A percentile compares a stretch with the other conserved stretches of the same genome.
Conservation (phyloP, 164 flowering plant species). For the Annona cherimola region DNA sequence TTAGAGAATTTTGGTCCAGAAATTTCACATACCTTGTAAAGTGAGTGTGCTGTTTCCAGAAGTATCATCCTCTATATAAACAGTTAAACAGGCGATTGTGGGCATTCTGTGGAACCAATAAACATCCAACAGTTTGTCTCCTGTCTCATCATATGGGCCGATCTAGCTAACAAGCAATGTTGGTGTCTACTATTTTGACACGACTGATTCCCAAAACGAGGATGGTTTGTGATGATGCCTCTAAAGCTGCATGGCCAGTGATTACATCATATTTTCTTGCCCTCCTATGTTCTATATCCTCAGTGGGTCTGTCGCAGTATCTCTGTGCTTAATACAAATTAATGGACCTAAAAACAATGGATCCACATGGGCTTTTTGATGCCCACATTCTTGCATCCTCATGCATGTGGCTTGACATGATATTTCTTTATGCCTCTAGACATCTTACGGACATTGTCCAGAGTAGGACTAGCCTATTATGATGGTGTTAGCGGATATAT, state of each 20-base stretch:
- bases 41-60: conserved; percentile 36
- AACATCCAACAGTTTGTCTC: not conserved
- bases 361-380: too few relatives aligned
- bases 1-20: conserved; percentile 40
- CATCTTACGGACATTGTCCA: too few relatives aligned
- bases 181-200: not conserved
- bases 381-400: too few relatives aligned
- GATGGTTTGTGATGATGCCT: not conserved
- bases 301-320: too few relatives aligned
- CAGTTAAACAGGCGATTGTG: not conserved
- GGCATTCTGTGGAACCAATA: not conserved
- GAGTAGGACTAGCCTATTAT: not conserved
- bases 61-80: too few relatives aligned
- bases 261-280: too few relatives aligned
- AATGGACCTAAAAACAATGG: too few relatives aligned
- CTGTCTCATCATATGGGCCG: not conserved
- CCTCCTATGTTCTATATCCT: too few relatives aligned
- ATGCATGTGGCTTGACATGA: too few relatives aligned
- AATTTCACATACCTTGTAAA: conserved; percentile 84
- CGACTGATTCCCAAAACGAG: not conserved
- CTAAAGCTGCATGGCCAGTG: too few relatives aligned
- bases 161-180: not conserved
- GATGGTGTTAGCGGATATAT: not conserved
- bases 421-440: too few relatives aligned
- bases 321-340: too few relatives aligned